phyloP scores from a whole-genome alignment of 2,329 filamentous ascomycete genomes.

The Ceratocystis cubensis region DNA sequence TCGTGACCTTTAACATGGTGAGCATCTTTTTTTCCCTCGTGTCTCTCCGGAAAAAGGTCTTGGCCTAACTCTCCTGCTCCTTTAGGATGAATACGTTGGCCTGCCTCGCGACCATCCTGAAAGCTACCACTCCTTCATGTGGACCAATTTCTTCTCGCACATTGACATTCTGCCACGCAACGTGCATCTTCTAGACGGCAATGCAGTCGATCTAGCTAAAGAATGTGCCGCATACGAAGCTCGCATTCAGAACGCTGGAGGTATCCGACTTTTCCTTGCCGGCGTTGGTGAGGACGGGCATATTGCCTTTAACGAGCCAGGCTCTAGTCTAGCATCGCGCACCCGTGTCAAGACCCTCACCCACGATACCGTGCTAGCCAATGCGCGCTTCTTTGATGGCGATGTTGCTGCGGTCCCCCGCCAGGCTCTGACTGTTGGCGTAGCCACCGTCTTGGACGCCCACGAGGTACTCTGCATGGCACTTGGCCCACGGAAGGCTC shows the following conservation, averaged over 20 bases:
- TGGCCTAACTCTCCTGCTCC: conserved; percentile 19
- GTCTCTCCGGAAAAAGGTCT: neutral
- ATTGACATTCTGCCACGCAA: conserved; percentile 71
- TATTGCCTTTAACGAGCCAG: conserved; percentile 84
- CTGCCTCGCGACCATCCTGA: conserved; percentile 71
- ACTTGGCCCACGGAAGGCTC: conserved; percentile 66
- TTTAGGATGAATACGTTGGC: conserved; percentile 72
- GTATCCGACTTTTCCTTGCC: conserved; percentile 75
- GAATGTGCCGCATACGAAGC: conserved; percentile 72
- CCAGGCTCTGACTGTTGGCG: conserved; percentile 74
- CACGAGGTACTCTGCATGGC: conserved; percentile 74
- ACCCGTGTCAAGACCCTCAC: conserved; percentile 79
- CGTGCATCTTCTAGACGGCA: conserved; percentile 75
- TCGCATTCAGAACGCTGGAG: conserved; percentile 59
- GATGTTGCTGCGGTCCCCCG: conserved; percentile 62
- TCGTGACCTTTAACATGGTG: conserved; percentile 88
- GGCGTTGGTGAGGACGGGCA: conserved; percentile 79
- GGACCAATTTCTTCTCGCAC: conserved; percentile 78
- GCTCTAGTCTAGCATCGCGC: conserved; percentile 61
- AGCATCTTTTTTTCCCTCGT: conserved; percentile 22
- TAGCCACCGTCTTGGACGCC: conserved; percentile 70
- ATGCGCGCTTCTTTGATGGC: conserved; percentile 71
- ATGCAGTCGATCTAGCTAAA: conserved; percentile 58
- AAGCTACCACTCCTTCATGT: conserved; percentile 88
- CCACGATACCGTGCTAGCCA: conserved; percentile 76